These are phyloP conservation scores for Ophiognomonia clavigignenti-juglandacearum DNA, from an alignment of 2,329 filamentous ascomycete genomes.

Conservation along the genomic window DNA sequence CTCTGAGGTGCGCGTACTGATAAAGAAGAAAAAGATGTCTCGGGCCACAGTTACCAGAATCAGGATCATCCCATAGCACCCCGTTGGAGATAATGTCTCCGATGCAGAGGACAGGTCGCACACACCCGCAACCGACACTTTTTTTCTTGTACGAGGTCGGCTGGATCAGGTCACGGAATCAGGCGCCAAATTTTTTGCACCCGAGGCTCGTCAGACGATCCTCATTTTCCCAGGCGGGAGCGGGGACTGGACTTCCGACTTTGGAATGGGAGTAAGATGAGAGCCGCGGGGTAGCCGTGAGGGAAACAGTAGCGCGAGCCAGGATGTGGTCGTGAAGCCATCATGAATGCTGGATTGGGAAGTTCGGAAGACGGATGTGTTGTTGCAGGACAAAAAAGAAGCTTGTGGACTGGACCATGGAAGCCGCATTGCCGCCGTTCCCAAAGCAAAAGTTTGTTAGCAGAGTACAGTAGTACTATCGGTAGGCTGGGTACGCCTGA, in stretches of 20 bases:
- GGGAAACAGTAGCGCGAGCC: not conserved
- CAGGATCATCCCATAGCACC: conserved; percentile 1
- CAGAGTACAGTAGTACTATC: too few species aligned
- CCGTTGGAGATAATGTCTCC: conserved; percentile 13
- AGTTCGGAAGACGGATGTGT: conserved; percentile 1
- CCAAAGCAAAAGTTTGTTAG: too few species aligned
- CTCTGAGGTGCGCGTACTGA: too few species aligned
- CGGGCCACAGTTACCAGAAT: too few species aligned
- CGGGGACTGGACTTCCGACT: not conserved
- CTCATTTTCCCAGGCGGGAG: conserved; percentile 7
- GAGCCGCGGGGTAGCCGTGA: conserved; percentile 6
- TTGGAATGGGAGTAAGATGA: conserved; percentile 13
- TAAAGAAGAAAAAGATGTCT: too few species aligned
- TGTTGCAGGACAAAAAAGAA: not conserved
- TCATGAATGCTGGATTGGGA: conserved; percentile 6
- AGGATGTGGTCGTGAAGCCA: conserved; percentile 1
- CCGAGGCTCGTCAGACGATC: conserved; percentile 2
- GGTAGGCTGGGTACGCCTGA: not conserved
- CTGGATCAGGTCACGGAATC: not conserved
- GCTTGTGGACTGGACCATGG: not conserved
- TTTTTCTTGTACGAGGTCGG: not conserved
- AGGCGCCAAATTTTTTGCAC: too few species aligned
- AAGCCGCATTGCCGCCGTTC: not conserved
- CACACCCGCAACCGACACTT: not conserved
- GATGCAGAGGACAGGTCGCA: conserved; percentile 7